Evolutionary conservation across 2,329 filamentous ascomycete genomes (phyloP).

Genomic region (Fusarium falciforme): DNA sequence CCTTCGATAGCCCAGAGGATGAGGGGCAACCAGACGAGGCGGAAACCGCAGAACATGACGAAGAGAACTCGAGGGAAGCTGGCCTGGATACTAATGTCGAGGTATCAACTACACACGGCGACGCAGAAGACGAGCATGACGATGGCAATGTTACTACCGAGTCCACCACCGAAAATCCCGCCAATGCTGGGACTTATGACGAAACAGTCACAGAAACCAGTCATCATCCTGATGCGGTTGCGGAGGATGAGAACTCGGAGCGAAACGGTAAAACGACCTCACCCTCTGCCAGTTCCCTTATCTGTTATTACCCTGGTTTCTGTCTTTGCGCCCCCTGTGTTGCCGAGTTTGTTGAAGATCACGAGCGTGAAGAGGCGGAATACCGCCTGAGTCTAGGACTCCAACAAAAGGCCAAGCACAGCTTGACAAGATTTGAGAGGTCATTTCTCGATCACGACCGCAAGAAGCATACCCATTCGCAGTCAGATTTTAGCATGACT

Average conservation of each 20-base stretch:
- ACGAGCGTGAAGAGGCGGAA: constrained; percentile 29
- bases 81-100: not conserved
- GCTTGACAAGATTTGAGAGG: not conserved
- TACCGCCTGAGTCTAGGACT: constrained; percentile 21
- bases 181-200: constrained; percentile 1
- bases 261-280: constrained; percentile 42
- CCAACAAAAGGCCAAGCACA: not conserved
- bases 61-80: constrained; percentile 38
- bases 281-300: constrained; percentile 10
- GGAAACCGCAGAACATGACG: constrained; percentile 21
- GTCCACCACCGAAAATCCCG: constrained; percentile 21
- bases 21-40: constrained; percentile 29
- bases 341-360: constrained; percentile 25
- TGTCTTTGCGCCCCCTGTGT: constrained; percentile 33
- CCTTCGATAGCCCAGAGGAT: constrained; percentile 41
- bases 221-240: constrained; percentile 12
- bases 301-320: constrained; percentile 34
- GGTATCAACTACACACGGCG: not conserved
- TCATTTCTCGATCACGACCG: not conserved
- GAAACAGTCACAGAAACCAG: constrained; percentile 14
- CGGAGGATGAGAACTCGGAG: constrained; percentile 19
- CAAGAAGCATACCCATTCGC: constrained; percentile 15
- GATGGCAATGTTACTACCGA: constrained; percentile 11
- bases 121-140: not conserved
- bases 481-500: constrained; percentile 29